phyloP scores from a whole-genome alignment of 2,329 filamentous ascomycete genomes.

The Didymella pomorum region DNA sequence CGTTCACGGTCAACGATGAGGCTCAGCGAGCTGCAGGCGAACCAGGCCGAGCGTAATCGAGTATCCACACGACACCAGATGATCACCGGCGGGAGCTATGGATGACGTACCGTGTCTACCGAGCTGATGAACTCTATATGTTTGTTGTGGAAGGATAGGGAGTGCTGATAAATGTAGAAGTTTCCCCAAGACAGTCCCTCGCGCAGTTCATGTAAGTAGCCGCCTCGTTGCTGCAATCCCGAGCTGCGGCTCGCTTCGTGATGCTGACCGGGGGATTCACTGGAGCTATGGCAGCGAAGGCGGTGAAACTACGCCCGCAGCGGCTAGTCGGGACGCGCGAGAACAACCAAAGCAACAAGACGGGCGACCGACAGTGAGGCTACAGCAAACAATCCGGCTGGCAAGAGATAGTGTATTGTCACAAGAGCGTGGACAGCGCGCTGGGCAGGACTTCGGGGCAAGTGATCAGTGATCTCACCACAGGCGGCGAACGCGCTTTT shows the following conservation, averaged over 20 bases:
- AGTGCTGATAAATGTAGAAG: conserved; percentile 1
- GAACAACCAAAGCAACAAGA: conserved; percentile 10
- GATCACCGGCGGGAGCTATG: conserved; percentile 13
- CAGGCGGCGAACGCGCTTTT: conserved; percentile 25
- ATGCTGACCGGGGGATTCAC: conserved; percentile 24
- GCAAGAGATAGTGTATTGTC: not conserved
- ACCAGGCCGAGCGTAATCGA: conserved; percentile 15
- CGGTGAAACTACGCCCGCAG: conserved; percentile 22
- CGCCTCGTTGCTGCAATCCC: conserved; percentile 34
- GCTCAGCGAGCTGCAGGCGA: conserved; percentile 24
- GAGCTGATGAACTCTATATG: no score
- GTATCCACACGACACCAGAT: conserved; percentile 24
- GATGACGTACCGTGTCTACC: conserved; percentile 24
- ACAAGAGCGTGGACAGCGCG: not conserved
- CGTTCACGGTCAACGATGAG: conserved; percentile 12
- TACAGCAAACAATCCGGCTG: not conserved
- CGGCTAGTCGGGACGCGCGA: conserved; percentile 27
- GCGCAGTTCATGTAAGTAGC: conserved; percentile 40
- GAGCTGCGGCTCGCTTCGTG: conserved; percentile 23
- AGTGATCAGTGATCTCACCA: conserved; percentile 21
- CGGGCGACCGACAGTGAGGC: not conserved
- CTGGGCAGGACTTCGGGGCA: conserved; percentile 5
- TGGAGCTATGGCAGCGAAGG: conserved; percentile 26
- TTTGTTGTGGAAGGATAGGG: no score
- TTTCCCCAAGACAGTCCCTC: conserved; percentile 17